These are phyloP conservation scores for Podila horticola DNA, from an alignment of 192 early-diverging fungal genomes.

Conservation along the genomic window DNA sequence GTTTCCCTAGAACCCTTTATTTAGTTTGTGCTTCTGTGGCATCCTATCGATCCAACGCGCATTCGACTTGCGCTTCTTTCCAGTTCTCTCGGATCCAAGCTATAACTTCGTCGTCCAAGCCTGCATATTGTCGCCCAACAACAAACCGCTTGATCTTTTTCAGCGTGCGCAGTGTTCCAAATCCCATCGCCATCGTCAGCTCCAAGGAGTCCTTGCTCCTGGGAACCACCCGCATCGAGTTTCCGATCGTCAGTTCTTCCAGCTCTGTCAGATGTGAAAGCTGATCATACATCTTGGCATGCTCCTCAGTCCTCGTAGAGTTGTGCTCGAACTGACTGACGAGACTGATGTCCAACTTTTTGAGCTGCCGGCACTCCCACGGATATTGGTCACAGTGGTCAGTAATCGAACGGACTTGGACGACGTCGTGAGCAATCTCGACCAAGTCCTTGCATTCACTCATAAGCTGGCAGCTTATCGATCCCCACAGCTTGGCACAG, in stretches of 20 bases:
- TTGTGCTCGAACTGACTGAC: not conserved
- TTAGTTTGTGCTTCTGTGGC: no score
- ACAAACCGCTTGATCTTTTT: no score
- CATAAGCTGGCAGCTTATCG: conserved; percentile 3
- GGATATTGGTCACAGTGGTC: not conserved
- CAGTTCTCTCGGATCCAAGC: no score
- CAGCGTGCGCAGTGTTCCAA: no score
- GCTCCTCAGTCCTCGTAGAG: not conserved
- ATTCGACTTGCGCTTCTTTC: no score
- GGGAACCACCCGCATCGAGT: no score
- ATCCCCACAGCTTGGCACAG: not conserved
- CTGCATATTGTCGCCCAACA: no score
- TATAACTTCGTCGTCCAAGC: no score
- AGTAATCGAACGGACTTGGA: conserved; percentile 3
- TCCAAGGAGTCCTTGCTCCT: no score
- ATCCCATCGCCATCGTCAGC: no score
- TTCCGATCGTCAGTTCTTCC: conserved; percentile 3
- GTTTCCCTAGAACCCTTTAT: no score
- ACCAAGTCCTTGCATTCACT: not conserved
- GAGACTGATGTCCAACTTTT: conserved; percentile 12
- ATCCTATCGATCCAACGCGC: no score
- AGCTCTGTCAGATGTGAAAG: not conserved
- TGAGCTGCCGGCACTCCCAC: conserved; percentile 9
- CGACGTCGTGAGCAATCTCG: conserved; percentile 6
- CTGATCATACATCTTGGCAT: conserved; percentile 9